These are phyloP conservation scores for Isoetes engelmannii DNA, from an alignment of 83 land plant species.

Conservation along the genomic window DNA sequence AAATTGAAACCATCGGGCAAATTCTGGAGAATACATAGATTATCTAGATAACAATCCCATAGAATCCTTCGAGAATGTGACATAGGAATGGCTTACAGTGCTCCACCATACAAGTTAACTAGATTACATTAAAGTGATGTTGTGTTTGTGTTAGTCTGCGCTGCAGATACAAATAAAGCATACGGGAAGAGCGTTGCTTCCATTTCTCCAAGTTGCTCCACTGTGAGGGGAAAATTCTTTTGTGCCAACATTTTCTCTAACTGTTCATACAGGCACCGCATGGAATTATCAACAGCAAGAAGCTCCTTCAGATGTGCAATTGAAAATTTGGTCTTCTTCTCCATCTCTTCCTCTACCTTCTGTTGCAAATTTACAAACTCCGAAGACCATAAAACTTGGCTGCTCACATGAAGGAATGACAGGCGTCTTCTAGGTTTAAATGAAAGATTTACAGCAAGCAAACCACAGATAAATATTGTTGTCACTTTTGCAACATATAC, in stretches of 20 bases:
- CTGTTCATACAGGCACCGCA: constrained; percentile 8
- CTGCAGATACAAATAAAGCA: no score
- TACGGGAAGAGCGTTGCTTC: no score
- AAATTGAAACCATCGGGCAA: no score
- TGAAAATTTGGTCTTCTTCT: constrained; percentile 10
- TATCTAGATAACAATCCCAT: no score
- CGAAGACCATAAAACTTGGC: constrained; percentile 15
- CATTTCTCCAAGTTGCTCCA: neutral
- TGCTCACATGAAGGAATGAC: neutral
- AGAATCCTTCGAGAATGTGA: no score
- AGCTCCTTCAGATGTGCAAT: constrained; percentile 17
- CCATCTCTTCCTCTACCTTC: constrained; percentile 19
- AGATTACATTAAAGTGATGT: no score
- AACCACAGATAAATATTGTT: constrained; percentile 48
- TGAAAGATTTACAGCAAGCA: constrained; percentile 43
- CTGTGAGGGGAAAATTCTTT: neutral
- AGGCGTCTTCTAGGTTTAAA: constrained; percentile 14
- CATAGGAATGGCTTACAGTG: no score
- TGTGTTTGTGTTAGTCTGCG: no score
- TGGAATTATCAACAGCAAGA: constrained; percentile 9
- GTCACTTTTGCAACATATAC: constrained; percentile 49
- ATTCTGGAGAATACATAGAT: no score
- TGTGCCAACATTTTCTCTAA: neutral
- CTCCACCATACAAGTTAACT: no score
- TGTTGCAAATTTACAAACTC: constrained; percentile 11